These are phyloP conservation scores for Colletotrichum acutatum DNA, from an alignment of 2,329 filamentous ascomycete species.

Conservation along the genomic window DNA sequence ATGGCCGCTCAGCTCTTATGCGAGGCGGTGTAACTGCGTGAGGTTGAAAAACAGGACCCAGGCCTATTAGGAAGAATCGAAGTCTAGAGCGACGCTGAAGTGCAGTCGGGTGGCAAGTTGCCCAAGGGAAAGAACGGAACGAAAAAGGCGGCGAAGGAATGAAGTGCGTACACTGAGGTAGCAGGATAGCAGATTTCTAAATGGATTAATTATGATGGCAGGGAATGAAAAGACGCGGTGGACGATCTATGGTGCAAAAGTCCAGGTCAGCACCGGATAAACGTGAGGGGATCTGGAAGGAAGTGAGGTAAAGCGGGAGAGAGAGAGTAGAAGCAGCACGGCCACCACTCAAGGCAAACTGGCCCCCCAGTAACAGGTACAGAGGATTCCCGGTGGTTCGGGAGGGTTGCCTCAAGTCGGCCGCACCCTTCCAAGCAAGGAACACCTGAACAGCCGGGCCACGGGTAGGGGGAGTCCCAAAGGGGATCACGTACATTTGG, in stretches of 20 bases:
- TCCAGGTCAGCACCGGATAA: conserved; percentile 18
- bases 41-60: conserved; percentile 32
- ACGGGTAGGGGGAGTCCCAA: conserved; percentile 44
- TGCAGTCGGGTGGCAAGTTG: conserved; percentile 13
- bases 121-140: conserved; percentile 12
- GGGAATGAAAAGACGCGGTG: conserved; percentile 14
- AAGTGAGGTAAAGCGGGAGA: conserved; percentile 21
- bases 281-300: conserved; percentile 3
- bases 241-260: conserved; percentile 28
- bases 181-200: conserved; percentile 12
- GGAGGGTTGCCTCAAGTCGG: conserved; percentile 40
- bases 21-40: conserved; percentile 32
- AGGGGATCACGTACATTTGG: conserved; percentile 54
- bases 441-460: conserved; percentile 46
- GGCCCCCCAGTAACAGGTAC: conserved; percentile 39
- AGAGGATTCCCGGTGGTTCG: conserved; percentile 38
- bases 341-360: conserved; percentile 38
- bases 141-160: conserved; percentile 22
- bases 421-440: conserved; percentile 40
- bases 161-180: conserved; percentile 6
- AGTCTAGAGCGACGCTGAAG: conserved; percentile 22
- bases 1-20: conserved; percentile 29
- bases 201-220: conserved; percentile 32
- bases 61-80: conserved; percentile 36
- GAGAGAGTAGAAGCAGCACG: conserved; percentile 30